These are phyloP conservation scores for Backusella macrospora DNA, from an alignment of 192 early-diverging fungal species.

Conservation along the genomic window DNA sequence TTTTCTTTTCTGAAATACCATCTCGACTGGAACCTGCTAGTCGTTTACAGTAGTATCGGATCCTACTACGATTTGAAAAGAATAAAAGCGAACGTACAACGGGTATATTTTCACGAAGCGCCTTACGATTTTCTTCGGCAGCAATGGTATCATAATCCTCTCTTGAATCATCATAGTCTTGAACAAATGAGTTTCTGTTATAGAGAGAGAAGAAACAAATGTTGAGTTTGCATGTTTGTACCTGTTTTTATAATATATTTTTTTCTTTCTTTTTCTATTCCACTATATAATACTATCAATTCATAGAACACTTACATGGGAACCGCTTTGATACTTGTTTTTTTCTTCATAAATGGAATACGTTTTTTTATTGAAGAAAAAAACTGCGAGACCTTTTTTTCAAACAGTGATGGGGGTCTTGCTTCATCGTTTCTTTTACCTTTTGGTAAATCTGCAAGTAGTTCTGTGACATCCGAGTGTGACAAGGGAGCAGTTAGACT, in stretches of 20 bases:
- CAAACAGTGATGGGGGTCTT: background rate
- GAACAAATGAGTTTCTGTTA: background rate
- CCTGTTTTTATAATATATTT: too few species aligned
- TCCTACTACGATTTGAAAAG: constrained; percentile 49
- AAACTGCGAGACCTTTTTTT: background rate
- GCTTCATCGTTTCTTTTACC: background rate
- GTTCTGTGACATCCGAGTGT: background rate
- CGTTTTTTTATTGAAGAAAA: background rate
- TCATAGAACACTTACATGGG: background rate
- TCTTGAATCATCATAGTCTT: constrained; percentile 14
- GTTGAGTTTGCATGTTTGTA: background rate
- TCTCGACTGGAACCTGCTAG: constrained; percentile 41
- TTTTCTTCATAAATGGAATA: background rate
- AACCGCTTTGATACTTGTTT: background rate
- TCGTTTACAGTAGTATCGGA: constrained; percentile 46
- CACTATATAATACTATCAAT: background rate
- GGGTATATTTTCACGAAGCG: constrained; percentile 8
- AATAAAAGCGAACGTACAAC: constrained; percentile 43
- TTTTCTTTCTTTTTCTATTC: too few species aligned
- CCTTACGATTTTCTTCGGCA: constrained; percentile 34
- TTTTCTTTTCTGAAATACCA: constrained; percentile 36
- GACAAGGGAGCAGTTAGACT: background rate
- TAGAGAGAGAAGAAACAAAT: background rate
- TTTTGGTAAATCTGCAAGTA: constrained; percentile 2
- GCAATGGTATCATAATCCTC: constrained; percentile 37